These are phyloP conservation scores for Pholiota adiposa DNA, from an alignment of 1,284 basidiomycete species.

Conservation along the genomic window DNA sequence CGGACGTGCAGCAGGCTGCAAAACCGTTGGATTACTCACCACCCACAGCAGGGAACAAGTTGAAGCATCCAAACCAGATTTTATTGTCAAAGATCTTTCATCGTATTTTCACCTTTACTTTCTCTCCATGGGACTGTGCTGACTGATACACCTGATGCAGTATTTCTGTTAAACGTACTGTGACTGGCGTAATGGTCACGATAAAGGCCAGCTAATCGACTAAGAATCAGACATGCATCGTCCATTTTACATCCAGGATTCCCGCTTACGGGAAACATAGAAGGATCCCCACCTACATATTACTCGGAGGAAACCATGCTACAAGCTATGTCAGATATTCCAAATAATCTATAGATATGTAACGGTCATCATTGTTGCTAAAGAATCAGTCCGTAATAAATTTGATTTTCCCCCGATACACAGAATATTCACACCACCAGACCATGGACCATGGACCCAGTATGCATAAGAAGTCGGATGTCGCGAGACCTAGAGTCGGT, in stretches of 20 bases:
- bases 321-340: not conserved
- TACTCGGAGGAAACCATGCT: not conserved
- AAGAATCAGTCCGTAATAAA: not conserved
- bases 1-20: constrained; percentile 79
- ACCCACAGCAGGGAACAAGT: constrained; percentile 74
- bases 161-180: constrained; percentile 46
- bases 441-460: too few relatives aligned
- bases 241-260: not conserved
- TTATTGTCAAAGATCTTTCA: constrained; percentile 66
- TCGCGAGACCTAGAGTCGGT: too few relatives aligned
- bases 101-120: constrained; percentile 41
- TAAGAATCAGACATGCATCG: not conserved
- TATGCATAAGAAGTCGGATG: too few relatives aligned
- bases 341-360: not conserved
- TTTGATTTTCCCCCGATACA: too few relatives aligned
- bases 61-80: constrained; percentile 56
- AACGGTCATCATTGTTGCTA: not conserved
- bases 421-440: too few relatives aligned
- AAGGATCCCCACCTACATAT: too few relatives aligned
- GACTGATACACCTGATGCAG: constrained; percentile 29
- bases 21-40: constrained; percentile 80
- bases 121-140: constrained; percentile 8
- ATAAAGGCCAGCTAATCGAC: constrained; percentile 29
- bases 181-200: constrained; percentile 49
- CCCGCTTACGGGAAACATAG: too few relatives aligned